phyloP scores from a whole-genome alignment of 2,329 filamentous ascomycete genomes.

The Fusarium sp. region DNA sequence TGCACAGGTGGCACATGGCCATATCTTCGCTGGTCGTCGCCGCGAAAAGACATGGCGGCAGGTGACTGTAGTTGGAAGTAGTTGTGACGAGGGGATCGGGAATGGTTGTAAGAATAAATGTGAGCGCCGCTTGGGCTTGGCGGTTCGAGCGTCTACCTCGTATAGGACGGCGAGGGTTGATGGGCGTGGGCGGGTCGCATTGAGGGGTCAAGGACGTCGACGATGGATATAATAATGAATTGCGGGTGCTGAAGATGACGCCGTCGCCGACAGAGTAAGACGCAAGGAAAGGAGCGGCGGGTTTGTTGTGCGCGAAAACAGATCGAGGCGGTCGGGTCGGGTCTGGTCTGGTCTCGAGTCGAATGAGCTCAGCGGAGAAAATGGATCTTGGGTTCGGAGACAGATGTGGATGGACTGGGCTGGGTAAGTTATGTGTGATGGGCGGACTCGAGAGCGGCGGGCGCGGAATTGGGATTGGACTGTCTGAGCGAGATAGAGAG shows the following conservation, averaged over 20 bases:
- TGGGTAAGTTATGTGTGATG: conserved; percentile 7
- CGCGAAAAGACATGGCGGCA: conserved; percentile 68
- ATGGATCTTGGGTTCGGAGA: conserved; percentile 29
- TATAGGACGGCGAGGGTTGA: conserved; percentile 38
- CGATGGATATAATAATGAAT: neutral
- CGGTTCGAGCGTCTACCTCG: conserved; percentile 39
- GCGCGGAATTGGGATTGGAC: conserved; percentile 28
- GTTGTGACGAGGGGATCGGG: conserved; percentile 11
- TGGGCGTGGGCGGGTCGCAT: conserved; percentile 38
- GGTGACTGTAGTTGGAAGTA: conserved; percentile 1
- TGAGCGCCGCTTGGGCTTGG: conserved; percentile 37
- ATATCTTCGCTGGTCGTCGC: conserved; percentile 70
- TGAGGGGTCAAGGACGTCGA: conserved; percentile 32
- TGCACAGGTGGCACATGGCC: conserved; percentile 73
- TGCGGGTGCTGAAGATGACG: conserved; percentile 7
- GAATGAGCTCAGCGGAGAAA: conserved; percentile 36
- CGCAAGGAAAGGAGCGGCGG: conserved; percentile 22
- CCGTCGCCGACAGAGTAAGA: conserved; percentile 7
- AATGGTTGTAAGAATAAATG: conserved; percentile 22
- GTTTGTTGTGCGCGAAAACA: conserved; percentile 22
- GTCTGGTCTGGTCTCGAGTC: neutral
- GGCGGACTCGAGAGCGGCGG: conserved; percentile 40
- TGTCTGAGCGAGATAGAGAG: conserved; percentile 22
- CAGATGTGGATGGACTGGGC: neutral
- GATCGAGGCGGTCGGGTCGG: conserved; percentile 25